phyloP scores from a whole-genome alignment of 2,329 filamentous ascomycete species.

The Phoma sp. region DNA sequence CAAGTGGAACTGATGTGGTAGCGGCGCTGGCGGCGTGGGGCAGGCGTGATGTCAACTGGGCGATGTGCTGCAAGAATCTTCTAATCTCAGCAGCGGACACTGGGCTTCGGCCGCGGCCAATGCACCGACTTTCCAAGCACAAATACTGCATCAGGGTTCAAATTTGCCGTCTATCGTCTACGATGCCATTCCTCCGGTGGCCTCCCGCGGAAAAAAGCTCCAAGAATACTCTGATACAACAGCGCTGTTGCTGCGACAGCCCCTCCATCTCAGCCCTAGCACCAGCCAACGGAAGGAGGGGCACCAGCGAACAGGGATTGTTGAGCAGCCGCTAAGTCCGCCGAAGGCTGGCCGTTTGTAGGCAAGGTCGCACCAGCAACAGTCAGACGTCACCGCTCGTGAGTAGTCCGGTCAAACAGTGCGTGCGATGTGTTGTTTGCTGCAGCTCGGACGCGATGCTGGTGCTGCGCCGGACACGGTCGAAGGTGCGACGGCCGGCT shows the following conservation, averaged over 20 bases:
- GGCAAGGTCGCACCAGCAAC: constrained; percentile 8
- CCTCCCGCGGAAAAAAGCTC: constrained; percentile 18
- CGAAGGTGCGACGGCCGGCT: constrained; percentile 1
- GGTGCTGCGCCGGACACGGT: neutral
- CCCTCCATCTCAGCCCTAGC: constrained; percentile 21
- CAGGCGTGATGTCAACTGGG: constrained; percentile 34
- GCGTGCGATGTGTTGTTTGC: constrained; percentile 1
- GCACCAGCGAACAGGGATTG: constrained; percentile 17
- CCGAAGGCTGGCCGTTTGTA: constrained; percentile 22
- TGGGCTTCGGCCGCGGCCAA: constrained; percentile 40
- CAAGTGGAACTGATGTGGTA: constrained; percentile 27
- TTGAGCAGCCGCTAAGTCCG: constrained; percentile 19
- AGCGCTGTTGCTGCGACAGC: constrained; percentile 14
- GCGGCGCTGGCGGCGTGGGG: constrained; percentile 37
- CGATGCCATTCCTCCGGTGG: constrained; percentile 9
- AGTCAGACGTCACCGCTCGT: constrained; percentile 7
- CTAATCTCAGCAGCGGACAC: constrained; percentile 33
- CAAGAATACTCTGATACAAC: constrained; percentile 19
- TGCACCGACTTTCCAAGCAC: constrained; percentile 21
- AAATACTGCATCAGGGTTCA: constrained; percentile 7
- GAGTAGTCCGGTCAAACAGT: neutral
- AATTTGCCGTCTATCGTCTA: constrained; percentile 13
- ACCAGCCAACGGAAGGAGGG: constrained; percentile 16
- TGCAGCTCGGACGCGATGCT: neutral
- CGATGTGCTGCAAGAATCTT: constrained; percentile 28